Evolutionary conservation across 2,329 filamentous ascomycete species (phyloP), one percentile per base, ranked within the genome.

Genomic region (Penicillium sp.): DNA sequence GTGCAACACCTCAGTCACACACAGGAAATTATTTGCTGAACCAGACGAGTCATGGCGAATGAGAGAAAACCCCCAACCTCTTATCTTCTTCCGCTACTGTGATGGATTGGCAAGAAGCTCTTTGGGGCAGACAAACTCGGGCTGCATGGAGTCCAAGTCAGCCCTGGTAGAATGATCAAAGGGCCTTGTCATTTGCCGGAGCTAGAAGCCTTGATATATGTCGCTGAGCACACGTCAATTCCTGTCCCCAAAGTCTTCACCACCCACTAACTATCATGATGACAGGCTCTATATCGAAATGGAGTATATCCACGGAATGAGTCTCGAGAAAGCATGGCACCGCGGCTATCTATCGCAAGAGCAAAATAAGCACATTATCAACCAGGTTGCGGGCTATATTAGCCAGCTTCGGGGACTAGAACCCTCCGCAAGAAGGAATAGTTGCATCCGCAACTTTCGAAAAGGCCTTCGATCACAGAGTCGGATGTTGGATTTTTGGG

Each of bases 151-250:
- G 51, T 47, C 17, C 41, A 10, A 47, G n/a, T 47, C 23, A 53
- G 51, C 41, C 31, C 15, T 29, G 15, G n/a, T 4, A 53, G 33
- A 53, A 53, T 53, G n/a, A 47, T 53, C 23, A 53, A 47, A 47
- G 51, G 33, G 13, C 33, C 42, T 4, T 39, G 51, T 25, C 0
- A 3, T 6, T 17, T 3, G 5, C 6, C 33, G 5, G 42, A 48
- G 33, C 42, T 48, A 31, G 51, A 7, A n/a, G 51, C 52, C 27
- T 4, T 54, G 52, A 49, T 7, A 48, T 54, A 54, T 10, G 25
- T 54, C 17, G 43, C 35, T 49, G 15, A 33, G 9, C n/a, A 54
- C 19, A 49, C 43, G 6, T 41, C 52, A 25, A 48, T 54, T 41
- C 52, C 43, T 48, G 6, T 48, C 1, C 52, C 52, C 15, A 48